These are phyloP conservation scores for Zarea fungicola DNA, from an alignment of 2,329 filamentous ascomycete genomes.

Conservation along the genomic window DNA sequence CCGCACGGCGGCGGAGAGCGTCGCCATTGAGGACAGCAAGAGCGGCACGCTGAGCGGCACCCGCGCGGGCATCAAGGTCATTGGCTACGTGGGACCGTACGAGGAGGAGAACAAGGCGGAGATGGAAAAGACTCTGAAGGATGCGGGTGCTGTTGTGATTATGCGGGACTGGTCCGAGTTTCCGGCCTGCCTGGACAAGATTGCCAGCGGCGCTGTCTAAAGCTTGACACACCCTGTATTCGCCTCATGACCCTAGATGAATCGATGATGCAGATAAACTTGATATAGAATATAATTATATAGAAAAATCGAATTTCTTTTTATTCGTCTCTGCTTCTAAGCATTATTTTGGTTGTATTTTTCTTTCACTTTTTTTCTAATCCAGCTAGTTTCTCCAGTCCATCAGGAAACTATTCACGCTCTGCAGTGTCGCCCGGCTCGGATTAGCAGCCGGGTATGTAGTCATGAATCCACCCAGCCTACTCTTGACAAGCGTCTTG, in stretches of 20 bases:
- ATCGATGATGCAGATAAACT: neutral
- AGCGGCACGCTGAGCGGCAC: conserved; percentile 70
- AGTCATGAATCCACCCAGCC: conserved; percentile 77
- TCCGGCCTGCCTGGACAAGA: conserved; percentile 39
- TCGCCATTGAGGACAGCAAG: conserved; percentile 86
- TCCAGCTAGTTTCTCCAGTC: conserved; percentile 34
- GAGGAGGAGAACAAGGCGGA: conserved; percentile 53
- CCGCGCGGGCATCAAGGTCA: conserved; percentile 71
- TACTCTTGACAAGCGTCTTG: conserved; percentile 72
- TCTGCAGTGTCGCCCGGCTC: conserved; percentile 78
- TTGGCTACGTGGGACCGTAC: conserved; percentile 84
- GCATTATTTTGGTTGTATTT: neutral
- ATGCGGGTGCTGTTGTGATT: conserved; percentile 58
- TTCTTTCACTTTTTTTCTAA: neutral
- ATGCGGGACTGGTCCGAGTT: conserved; percentile 58
- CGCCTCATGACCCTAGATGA: too few relatives aligned
- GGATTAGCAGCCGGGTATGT: conserved; percentile 77
- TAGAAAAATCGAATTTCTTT: too few relatives aligned
- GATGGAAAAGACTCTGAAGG: conserved; percentile 57
- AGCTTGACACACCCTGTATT: too few relatives aligned
- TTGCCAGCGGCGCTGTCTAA: conserved; percentile 36
- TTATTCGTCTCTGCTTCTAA: neutral
- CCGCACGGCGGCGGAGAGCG: conserved; percentile 63
- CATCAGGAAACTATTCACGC: conserved; percentile 88
- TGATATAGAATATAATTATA: too few relatives aligned